phyloP scores from a whole-genome alignment of 129 eudicot species.

The Silybum marianum region DNA sequence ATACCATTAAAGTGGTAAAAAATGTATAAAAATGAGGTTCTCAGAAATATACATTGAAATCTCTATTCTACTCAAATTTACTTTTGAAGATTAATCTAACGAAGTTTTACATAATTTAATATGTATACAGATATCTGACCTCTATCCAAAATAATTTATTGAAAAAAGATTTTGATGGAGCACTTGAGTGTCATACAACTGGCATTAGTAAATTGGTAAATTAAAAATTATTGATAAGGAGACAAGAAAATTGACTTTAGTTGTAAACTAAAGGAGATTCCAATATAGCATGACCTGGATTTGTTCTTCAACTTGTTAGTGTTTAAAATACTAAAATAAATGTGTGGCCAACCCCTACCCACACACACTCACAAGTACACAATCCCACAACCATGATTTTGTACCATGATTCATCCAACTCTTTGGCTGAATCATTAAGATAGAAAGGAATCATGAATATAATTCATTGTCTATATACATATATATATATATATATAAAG shows the following conservation, averaged over 20 bases:
- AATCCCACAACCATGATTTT: neutral
- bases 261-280: conserved; percentile 31
- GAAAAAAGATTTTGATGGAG: neutral
- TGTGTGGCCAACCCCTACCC: conserved; percentile 28
- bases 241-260: conserved; percentile 26
- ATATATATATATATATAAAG: too few relatives aligned
- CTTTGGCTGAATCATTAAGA: neutral
- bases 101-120: neutral
- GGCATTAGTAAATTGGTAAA: conserved; percentile 28
- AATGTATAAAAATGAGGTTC: too few relatives aligned
- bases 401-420: neutral
- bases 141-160: neutral
- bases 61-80: neutral
- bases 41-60: too few relatives aligned
- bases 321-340: conserved; percentile 5
- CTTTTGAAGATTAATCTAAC: neutral
- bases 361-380: conserved; percentile 19
- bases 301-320: conserved; percentile 33
- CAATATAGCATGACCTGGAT: conserved; percentile 30
- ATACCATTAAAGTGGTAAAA: too few relatives aligned
- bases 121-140: neutral
- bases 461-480: neutral
- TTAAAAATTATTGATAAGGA: neutral
- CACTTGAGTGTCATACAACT: neutral
- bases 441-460: neutral